phyloP scores from a whole-genome alignment of 169 alveolate genomes.

The Eimeria necatrix region DNA sequence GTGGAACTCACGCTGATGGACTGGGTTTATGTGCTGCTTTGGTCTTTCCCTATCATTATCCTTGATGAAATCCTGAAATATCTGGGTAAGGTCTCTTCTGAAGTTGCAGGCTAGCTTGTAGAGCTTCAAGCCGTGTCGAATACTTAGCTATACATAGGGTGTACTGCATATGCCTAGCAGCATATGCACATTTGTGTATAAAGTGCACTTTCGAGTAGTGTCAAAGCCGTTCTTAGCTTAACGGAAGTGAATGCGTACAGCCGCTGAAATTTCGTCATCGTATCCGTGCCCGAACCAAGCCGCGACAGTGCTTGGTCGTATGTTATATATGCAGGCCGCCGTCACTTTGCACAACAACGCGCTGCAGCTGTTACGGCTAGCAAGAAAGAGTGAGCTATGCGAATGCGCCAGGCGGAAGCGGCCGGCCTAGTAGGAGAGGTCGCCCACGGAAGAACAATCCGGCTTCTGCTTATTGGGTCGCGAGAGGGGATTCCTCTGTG shows the following conservation, averaged over 20 bases:
- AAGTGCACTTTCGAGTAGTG: no score
- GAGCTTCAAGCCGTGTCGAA: no score
- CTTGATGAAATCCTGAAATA: slow-evolving; percentile 98
- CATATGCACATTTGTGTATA: no score
- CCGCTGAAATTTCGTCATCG: no score
- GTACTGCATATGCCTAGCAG: no score
- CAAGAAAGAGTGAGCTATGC: not conserved
- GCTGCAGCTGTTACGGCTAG: slow-evolving; percentile 18
- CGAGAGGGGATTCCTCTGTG: not conserved
- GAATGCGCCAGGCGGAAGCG: slow-evolving; percentile 20
- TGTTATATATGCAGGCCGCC: slow-evolving; percentile 49
- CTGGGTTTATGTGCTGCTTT: slow-evolving; percentile 96
- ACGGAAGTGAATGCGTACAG: no score
- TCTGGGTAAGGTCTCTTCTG: slow-evolving; percentile 85
- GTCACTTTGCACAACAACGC: slow-evolving; percentile 65
- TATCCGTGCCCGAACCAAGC: no score
- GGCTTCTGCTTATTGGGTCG: not conserved
- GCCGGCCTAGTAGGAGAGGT: not conserved
- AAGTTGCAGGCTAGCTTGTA: no score
- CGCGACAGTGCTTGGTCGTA: no score
- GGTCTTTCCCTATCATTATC: slow-evolving; percentile 98
- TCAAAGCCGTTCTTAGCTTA: no score
- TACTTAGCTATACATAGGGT: no score
- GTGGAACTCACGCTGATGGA: slow-evolving; percentile 94
- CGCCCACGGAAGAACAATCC: not conserved